phyloP scores from a whole-genome alignment of 345 rosid species.

The Cochlearia excelsa region DNA sequence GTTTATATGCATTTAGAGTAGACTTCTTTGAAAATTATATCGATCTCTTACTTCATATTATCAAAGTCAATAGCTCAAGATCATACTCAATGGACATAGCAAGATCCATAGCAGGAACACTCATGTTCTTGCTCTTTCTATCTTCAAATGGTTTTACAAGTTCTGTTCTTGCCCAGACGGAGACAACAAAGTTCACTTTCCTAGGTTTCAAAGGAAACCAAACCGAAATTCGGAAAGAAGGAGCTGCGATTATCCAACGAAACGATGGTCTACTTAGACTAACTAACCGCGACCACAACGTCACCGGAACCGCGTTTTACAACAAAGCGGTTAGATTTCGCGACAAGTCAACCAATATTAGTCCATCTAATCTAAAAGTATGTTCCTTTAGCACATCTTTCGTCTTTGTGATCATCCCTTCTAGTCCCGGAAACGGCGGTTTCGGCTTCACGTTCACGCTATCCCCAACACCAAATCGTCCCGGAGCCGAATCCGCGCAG shows the following conservation, averaged over 20 bases:
- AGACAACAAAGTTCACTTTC: constrained; percentile 32
- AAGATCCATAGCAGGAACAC: background rate
- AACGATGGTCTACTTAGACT: constrained; percentile 26
- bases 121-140: constrained; percentile 24
- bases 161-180: background rate
- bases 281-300: constrained; percentile 22
- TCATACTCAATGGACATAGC: constrained; percentile 17
- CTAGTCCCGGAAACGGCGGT: constrained; percentile 40
- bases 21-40: too few species aligned
- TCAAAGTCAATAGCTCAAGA: constrained; percentile 8
- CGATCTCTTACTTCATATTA: constrained; percentile 6
- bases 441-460: constrained; percentile 54
- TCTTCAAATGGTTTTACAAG: constrained; percentile 7
- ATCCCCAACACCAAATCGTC: constrained; percentile 42
- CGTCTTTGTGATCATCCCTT: constrained; percentile 46
- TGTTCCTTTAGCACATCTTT: constrained; percentile 51
- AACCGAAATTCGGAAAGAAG: constrained; percentile 22
- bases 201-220: constrained; percentile 30
- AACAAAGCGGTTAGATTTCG: constrained; percentile 22
- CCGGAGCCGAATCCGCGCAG: constrained; percentile 41
- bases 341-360: background rate
- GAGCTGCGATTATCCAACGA: constrained; percentile 14
- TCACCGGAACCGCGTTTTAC: constrained; percentile 33
- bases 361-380: background rate
- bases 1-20: too few species aligned